Percentiles rank a stretch among this genome's conserved stretches.
Evolutionary conservation across 352 stramenopile species (phyloP).

Genomic region (Pythium diclinum): DNA sequence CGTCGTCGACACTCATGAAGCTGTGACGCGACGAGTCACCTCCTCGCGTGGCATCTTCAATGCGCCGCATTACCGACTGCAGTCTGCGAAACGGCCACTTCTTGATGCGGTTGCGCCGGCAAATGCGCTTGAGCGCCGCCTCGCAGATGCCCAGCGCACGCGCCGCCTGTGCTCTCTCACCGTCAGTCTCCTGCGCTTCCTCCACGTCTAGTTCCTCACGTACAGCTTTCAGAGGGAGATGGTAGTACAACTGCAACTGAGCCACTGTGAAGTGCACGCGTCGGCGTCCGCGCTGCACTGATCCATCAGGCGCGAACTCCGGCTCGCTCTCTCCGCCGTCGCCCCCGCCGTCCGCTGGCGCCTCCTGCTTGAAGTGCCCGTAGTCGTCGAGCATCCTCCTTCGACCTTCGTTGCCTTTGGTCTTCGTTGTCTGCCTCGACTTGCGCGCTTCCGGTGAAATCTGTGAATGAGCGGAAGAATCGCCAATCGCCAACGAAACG

Average conservation of each 20-base stretch:
- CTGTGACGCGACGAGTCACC: background rate
- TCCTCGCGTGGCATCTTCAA: slow-evolving; percentile 20
- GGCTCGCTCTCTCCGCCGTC: background rate
- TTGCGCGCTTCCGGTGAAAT: background rate
- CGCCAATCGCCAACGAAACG: background rate
- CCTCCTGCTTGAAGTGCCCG: background rate
- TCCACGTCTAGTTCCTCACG: slow-evolving; percentile 11
- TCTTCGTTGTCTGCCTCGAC: background rate
- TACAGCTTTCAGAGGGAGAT: slow-evolving; percentile 70
- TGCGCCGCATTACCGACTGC: slow-evolving; percentile 53
- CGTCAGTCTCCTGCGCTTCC: background rate
- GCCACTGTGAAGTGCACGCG: slow-evolving; percentile 57
- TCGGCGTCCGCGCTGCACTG: slow-evolving; percentile 18
- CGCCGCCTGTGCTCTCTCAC: slow-evolving; percentile 45
- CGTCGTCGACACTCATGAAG: background rate
- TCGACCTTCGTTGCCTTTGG: background rate
- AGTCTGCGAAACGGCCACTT: slow-evolving; percentile 77
- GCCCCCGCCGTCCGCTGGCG: background rate
- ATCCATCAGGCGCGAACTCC: background rate
- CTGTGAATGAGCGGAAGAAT: background rate
- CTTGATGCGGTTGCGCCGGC: slow-evolving; percentile 59
- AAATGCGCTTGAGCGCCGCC: slow-evolving; percentile 81
- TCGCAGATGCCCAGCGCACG: slow-evolving; percentile 61
- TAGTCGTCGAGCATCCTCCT: background rate
- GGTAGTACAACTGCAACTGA: slow-evolving; percentile 61